Evolutionary conservation across 176 grass and related monocot genomes (phyloP).

Genomic region (Oryza glaberrima): DNA sequence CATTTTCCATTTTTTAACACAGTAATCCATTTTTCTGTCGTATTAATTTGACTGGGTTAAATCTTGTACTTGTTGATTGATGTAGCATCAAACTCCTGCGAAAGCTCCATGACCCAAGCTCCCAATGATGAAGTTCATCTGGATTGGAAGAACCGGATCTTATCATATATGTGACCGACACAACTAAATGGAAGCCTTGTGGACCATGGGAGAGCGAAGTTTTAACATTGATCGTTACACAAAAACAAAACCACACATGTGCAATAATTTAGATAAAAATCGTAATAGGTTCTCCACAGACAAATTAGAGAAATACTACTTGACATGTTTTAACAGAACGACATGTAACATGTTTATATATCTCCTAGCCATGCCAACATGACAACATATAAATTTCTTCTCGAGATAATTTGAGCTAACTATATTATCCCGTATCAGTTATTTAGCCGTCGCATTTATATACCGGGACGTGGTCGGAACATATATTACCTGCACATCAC

Average conservation of each 20-base stretch:
- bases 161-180: neutral
- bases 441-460: too few species aligned
- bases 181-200: neutral
- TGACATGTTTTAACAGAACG: neutral
- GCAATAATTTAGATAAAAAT: neutral
- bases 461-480: too few species aligned
- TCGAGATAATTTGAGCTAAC: neutral
- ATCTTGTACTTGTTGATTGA: neutral
- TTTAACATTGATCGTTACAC: neutral
- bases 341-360: too few species aligned
- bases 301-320: neutral
- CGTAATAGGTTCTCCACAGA: neutral
- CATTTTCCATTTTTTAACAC: neutral
- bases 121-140: neutral
- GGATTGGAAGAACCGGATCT: neutral
- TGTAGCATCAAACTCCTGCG: neutral
- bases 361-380: too few species aligned
- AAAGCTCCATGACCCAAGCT: neutral
- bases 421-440: too few species aligned
- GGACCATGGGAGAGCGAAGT: neutral
- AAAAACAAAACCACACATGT: neutral
- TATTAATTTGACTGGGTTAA: neutral
- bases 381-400: neutral
- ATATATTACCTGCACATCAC: neutral
- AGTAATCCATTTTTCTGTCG: neutral